Base-by-base conservation (phyloP, 2,329 filamentous ascomycete species). In the Diaporthe citrichinensis region DNA sequence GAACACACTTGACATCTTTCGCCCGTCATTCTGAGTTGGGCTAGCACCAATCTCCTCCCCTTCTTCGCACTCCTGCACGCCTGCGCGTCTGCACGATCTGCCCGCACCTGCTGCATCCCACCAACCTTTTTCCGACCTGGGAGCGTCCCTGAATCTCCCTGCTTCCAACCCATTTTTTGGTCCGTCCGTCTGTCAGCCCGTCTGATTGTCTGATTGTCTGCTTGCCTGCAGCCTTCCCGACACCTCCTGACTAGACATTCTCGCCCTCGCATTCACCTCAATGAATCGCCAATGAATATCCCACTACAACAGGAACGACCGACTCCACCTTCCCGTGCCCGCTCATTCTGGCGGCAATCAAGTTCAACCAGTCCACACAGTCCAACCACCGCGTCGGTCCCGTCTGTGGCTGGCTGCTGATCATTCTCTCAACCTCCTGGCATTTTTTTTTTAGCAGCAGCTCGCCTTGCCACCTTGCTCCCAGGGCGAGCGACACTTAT, bases 211-310 rank as follows among this genome's bases (percentile, higher is more conserved):
- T 62, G 46, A 8, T 12, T 68, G 65, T 17, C 31, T 28, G 62
- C 62, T 53, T 36, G 44, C 62, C 31, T 17, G 39, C 59, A 65
- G 44, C 46, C 65, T 9, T 39, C 8, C n/a, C n/a, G 65, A 41
- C 49, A 69, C 23, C n/a, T 49, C 14, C 65, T 41, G 34, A 25
- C 34, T 69, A n/a, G 49, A 69, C 23, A 36, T 28, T 10, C 65
- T 31, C 25, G 12, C 39, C 25, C n/a, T 28, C 36, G n/a, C n/a
- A 20, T 39, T 36, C 46, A 39, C n/a, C 62, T 39, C 65, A 53
- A 69, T 69, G 65, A 55, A 55, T 69, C 65, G 46, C 65, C 65
- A 69, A 69, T 69, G 65, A 69, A 69, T 69, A 69, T 69, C 65
- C 65, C 49, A 69, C 65, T 69, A 55, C 65, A 69, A 23, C 65